These are phyloP conservation scores for Elsinoe fawcettii DNA, from an alignment of 2,329 filamentous ascomycete genomes.

Conservation along the genomic window DNA sequence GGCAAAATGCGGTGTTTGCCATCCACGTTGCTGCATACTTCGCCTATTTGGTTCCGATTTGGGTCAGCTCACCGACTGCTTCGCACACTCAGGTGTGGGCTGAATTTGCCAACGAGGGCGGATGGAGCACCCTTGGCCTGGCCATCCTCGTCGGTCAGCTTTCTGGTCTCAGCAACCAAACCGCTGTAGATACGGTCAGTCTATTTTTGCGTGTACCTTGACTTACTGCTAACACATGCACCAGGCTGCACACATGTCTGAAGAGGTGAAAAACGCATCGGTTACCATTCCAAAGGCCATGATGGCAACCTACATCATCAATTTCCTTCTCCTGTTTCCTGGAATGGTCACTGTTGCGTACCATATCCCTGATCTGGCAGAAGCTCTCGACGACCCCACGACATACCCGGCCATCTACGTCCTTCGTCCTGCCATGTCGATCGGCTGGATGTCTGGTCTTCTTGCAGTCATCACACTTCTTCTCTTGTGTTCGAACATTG, in stretches of 20 bases:
- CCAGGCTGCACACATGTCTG: constrained; percentile 35
- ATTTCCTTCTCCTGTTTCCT: constrained; percentile 31
- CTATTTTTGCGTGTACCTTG: constrained; percentile 13
- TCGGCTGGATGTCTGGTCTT: constrained; percentile 19
- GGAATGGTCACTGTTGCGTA: constrained; percentile 26
- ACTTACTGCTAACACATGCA: not conserved
- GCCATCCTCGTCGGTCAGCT: constrained; percentile 41
- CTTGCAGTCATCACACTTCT: constrained; percentile 19
- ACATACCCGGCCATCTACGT: constrained; percentile 32
- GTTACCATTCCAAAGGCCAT: constrained; percentile 36
- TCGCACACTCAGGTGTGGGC: constrained; percentile 40
- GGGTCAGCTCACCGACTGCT: constrained; percentile 36
- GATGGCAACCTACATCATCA: constrained; percentile 27
- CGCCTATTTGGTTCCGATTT: constrained; percentile 43
- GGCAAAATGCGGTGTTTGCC: constrained; percentile 44
- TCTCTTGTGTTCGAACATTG: constrained; percentile 18
- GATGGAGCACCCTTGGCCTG: constrained; percentile 38
- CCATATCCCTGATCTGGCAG: constrained; percentile 24
- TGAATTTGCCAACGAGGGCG: constrained; percentile 40
- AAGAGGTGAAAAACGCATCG: constrained; percentile 37
- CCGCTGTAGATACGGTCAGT: not conserved
- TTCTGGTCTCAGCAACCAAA: too few species aligned
- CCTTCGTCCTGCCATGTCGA: constrained; percentile 22
- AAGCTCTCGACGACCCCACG: constrained; percentile 26
- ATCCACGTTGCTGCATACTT: constrained; percentile 49